Evolutionary conservation across 2,329 filamentous ascomycete genomes (phyloP).

Genomic region (Fusarium globosum): DNA sequence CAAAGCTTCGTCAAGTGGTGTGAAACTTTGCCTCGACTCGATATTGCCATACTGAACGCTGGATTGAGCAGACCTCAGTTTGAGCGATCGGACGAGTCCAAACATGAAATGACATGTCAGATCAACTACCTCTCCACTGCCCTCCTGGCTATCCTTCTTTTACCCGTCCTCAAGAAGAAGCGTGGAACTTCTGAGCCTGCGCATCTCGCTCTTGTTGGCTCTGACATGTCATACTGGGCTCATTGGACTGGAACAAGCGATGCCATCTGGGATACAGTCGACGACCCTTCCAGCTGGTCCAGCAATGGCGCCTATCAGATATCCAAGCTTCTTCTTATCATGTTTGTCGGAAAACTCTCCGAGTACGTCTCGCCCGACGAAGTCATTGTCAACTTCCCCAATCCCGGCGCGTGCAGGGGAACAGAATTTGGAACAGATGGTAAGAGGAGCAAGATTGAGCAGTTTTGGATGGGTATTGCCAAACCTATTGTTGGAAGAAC

Average conservation of each 20-base stretch:
- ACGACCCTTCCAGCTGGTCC: constrained; percentile 36
- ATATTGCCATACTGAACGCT: constrained; percentile 60
- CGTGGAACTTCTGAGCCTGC: constrained; percentile 27
- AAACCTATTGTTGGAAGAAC: constrained; percentile 22
- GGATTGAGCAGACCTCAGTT: constrained; percentile 48
- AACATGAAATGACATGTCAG: constrained; percentile 57
- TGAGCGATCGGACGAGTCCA: constrained; percentile 43
- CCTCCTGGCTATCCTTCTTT: constrained; percentile 47
- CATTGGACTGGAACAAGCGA: constrained; percentile 35
- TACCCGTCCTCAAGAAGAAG: constrained; percentile 49
- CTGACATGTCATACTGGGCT: constrained; percentile 47
- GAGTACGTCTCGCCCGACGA: constrained; percentile 53
- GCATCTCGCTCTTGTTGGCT: constrained; percentile 47
- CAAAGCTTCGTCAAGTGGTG: constrained; percentile 53
- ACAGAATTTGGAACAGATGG: constrained; percentile 55
- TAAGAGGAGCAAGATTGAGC: constrained; percentile 18
- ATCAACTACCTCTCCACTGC: constrained; percentile 54
- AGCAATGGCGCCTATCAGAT: constrained; percentile 24
- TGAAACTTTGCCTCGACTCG: constrained; percentile 51
- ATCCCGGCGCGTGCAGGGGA: constrained; percentile 58
- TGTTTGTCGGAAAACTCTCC: constrained; percentile 52
- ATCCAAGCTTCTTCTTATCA: constrained; percentile 50
- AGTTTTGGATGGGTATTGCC: constrained; percentile 22
- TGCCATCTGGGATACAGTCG: constrained; percentile 33
- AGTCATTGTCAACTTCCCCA: constrained; percentile 59